Base-by-base conservation (phyloP, 495 filamentous ascomycete genomes). In the Bombardia bombarda region DNA sequence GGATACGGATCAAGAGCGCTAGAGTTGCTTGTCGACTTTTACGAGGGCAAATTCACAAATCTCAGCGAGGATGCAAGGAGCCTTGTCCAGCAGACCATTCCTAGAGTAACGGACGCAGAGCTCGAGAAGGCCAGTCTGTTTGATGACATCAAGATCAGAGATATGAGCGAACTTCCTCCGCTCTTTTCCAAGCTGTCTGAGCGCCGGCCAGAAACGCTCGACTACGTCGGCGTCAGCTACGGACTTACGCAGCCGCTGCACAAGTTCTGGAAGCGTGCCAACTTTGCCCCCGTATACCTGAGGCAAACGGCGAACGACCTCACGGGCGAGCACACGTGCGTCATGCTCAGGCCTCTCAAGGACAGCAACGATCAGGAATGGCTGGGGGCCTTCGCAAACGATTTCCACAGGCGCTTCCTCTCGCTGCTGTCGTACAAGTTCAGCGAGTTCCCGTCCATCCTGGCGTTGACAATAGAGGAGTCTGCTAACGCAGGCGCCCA, bases 291-390 rank as follows among this genome's bases (percentile, higher is more conserved):
- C 0, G 87, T 98, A 0, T 98, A 98, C 57, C 73, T 98, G 32
- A 58, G 93, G 35, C 93, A 99, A 72, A 99, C 93, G 3, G 70
- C 93, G 5, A 97, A 96, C 56, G 87, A 96, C 35, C 74, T 99
- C 20, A 99, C 92, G 0, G 93, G 93, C 47, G 93, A 99, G 67
- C 90, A 99, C 54, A 90, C 90, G 0, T 95, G 89, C 60, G 90
- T 99, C 25, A 99, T 99, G 93, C 75, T 99, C 24, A 80, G 86
- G 40, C 82, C 85, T 4, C 68, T 89, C 0, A 74, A 78, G 31
- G 69, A 68, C 32, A 75, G 72, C 34, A 75, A 66, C 10, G 87
- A 95, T 50, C 72, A 68, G 34, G 73, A 70, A 51, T 97, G 93
- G 92, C 73, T 95, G 10, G 86, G 84, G 26, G 88, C 88, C 7